These are phyloP conservation scores for Condylostoma magnum DNA, from an alignment of 169 alveolate genomes.

Conservation along the genomic window DNA sequence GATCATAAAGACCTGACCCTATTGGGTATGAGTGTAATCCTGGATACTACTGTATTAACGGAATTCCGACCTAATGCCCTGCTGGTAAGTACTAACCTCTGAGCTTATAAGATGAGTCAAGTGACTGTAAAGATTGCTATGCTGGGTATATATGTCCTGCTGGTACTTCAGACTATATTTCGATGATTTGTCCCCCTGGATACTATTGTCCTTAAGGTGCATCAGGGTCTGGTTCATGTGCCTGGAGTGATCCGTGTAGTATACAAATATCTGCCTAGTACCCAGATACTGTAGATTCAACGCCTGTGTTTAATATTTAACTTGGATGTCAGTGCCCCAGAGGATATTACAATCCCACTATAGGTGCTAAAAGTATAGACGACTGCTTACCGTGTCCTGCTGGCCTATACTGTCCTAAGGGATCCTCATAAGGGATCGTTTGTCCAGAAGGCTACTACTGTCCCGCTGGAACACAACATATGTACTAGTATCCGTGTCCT, in stretches of 20 bases:
- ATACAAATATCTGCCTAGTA: no score
- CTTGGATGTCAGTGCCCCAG: slow-evolving; percentile 30
- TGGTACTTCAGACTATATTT: slow-evolving; percentile 32
- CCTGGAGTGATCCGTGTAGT: no score
- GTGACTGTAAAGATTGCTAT: slow-evolving; percentile 50
- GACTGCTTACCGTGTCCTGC: slow-evolving; percentile 44
- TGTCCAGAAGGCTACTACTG: slow-evolving; percentile 59
- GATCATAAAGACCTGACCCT: not conserved
- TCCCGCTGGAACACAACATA: slow-evolving; percentile 22
- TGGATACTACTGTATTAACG: slow-evolving; percentile 25
- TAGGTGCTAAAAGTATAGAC: slow-evolving; percentile 18
- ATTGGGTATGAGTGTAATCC: not conserved
- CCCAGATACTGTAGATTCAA: no score
- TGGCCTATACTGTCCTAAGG: slow-evolving; percentile 57
- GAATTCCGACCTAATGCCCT: slow-evolving; percentile 30
- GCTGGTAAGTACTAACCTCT: slow-evolving; percentile 59
- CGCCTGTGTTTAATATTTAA: no score
- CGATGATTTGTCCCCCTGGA: slow-evolving; percentile 41
- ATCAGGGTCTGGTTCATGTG: no score
- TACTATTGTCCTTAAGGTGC: slow-evolving; percentile 33
- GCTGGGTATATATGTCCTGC: slow-evolving; percentile 58
- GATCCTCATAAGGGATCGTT: slow-evolving; percentile 37
- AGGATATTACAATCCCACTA: slow-evolving; percentile 25
- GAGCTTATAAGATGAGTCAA: not conserved
- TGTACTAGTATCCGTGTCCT: slow-evolving; percentile 39